phyloP scores from a whole-genome alignment of 1,284 basidiomycete genomes.

The Austropuccinia psidii region DNA sequence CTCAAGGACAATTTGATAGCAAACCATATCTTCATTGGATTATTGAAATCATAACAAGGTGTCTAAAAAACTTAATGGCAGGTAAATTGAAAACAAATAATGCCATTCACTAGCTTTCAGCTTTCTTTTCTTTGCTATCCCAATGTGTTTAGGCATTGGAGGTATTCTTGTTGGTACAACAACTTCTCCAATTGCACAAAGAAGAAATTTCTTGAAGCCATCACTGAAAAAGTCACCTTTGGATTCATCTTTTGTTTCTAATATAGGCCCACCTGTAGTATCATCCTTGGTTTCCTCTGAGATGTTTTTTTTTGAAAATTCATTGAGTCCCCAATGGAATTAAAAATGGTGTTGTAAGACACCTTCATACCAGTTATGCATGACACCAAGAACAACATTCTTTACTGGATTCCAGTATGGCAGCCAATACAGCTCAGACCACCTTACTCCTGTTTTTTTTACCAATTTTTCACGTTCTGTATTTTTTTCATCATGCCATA shows the following conservation, averaged over 20 bases:
- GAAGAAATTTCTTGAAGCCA: too few relatives aligned
- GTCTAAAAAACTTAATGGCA: conserved; percentile 28
- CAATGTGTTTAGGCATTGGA: too few relatives aligned
- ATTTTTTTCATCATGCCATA: not conserved
- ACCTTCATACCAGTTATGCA: conserved; percentile 23
- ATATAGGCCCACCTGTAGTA: too few relatives aligned
- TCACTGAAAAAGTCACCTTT: too few relatives aligned
- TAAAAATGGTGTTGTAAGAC: not conserved
- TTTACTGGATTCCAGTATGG: not conserved
- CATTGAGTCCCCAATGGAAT: not conserved
- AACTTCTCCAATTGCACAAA: too few relatives aligned
- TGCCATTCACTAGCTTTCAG: not conserved
- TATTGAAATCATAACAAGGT: not conserved
- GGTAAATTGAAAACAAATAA: not conserved
- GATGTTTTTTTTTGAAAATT: too few relatives aligned
- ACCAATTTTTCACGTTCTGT: too few relatives aligned
- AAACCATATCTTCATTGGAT: too few relatives aligned
- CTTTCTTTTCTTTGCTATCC: not conserved
- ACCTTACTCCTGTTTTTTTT: not conserved
- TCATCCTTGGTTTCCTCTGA: too few relatives aligned
- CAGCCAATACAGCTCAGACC: conserved; percentile 1
- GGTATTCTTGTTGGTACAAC: too few relatives aligned
- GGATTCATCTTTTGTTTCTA: too few relatives aligned
- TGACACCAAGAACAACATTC: not conserved
- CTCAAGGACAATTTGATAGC: not conserved